A percentile compares a stretch with the other conserved stretches of the same genome.
phyloP scores from a whole-genome alignment of 768 basidiomycete species.

The Tephrocybe sp. region DNA sequence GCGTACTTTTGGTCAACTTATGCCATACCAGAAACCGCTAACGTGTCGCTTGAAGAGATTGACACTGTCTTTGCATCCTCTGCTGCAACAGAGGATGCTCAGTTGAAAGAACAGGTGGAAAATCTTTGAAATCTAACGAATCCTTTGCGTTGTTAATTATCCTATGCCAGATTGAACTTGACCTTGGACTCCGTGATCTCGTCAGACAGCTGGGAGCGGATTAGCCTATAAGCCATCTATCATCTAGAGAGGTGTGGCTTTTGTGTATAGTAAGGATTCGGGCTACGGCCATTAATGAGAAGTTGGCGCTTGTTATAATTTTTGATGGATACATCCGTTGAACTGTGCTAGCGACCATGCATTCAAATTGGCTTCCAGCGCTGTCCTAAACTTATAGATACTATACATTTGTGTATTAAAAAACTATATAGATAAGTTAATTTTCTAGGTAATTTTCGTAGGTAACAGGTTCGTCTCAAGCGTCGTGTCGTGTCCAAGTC shows the following conservation, averaged over 20 bases:
- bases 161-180: conserved; percentile 46
- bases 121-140: conserved; percentile 1
- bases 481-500: too few relatives aligned
- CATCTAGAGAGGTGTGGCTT: too few relatives aligned
- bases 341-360: too few relatives aligned
- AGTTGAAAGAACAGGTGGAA: conserved; percentile 52
- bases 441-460: too few relatives aligned
- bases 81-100: conserved; percentile 53
- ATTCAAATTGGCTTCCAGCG: too few relatives aligned
- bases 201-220: conserved; percentile 13
- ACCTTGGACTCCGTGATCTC: conserved; percentile 17
- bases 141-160: neutral
- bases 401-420: neutral
- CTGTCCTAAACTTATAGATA: neutral
- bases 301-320: neutral
- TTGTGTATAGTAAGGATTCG: too few relatives aligned
- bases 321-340: neutral
- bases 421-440: too few relatives aligned
- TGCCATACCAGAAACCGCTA: conserved; percentile 74
- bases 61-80: conserved; percentile 63
- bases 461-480: too few relatives aligned
- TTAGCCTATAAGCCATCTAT: neutral
- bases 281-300: neutral
- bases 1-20: conserved; percentile 73
- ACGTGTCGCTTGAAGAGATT: conserved; percentile 73